Base-by-base conservation (phyloP, 352 stramenopile genomes). In the Labyrinthula sp. region DNA sequence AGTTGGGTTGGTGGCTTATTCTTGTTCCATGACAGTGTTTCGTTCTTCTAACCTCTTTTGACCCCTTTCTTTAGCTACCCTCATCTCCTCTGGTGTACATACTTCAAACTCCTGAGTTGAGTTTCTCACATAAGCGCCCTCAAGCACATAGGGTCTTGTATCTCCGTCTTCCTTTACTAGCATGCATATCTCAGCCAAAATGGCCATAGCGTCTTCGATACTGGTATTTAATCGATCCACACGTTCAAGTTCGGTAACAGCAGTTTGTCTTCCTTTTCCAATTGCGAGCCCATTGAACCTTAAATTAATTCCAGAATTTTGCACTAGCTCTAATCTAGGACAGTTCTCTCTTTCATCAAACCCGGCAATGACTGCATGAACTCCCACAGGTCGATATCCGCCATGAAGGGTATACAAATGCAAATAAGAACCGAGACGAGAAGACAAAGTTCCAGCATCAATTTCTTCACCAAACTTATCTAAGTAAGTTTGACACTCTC, bases 161-260 rank as follows among this genome's bases (percentile, higher is more conserved):
- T n/a, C n/a, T n/a, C n/a, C n/a, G n/a, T n/a, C n/a, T n/a, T n/a
- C n/a, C n/a, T n/a, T n/a, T n/a, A n/a, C n/a, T n/a, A n/a, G n/a
- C n/a, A n/a, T n/a, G n/a, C n/a, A n/a, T n/a, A n/a, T n/a, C n/a
- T n/a, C n/a, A n/a, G n/a, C n/a, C n/a, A n/a, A n/a, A n/a, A n/a
- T n/a, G n/a, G n/a, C n/a, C n/a, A n/a, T n/a, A n/a, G n/a, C n/a
- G n/a, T n/a, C n/a, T n/a, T n/a, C n/a, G n/a, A n/a, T n/a, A n/a
- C n/a, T n/a, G n/a, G n/a, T n/a, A n/a, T n/a, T n/a, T n/a, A n/a
- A n/a, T n/a, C n/a, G n/a, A n/a, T n/a, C n/a, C n/a, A n/a, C n/a
- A n/a, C n/a, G n/a, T n/a, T 97, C 88, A 49, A 99, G 89, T 67
- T 99, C 89, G 49, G 87, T 97, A 70, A 95, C 95, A 40, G 88